Conservation (phyloP, 768 basidiomycete genomes). For the Filobasidium wieringae region DNA sequence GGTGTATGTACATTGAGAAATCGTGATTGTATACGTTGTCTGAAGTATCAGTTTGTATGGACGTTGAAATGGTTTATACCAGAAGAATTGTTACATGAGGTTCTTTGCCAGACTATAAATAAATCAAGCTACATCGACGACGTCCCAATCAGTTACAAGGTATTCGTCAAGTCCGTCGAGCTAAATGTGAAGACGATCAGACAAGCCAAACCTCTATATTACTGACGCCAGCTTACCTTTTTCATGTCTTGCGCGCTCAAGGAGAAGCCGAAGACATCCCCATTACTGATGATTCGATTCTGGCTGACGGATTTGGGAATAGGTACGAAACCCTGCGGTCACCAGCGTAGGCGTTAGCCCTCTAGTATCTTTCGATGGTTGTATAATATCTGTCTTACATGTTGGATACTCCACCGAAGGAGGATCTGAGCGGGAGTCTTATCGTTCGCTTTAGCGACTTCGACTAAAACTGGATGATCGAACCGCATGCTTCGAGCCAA, state of each 20-base stretch:
- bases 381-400: conserved; percentile 39
- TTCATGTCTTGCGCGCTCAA: conserved; percentile 43
- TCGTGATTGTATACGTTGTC: neutral
- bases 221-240: conserved; percentile 21
- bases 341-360: neutral
- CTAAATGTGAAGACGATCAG: conserved; percentile 6
- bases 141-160: conserved; percentile 40
- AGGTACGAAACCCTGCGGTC: conserved; percentile 37
- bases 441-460: conserved; percentile 47
- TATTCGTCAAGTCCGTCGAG: conserved; percentile 39
- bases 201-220: neutral
- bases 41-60: neutral
- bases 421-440: conserved; percentile 56
- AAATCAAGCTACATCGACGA: conserved; percentile 30
- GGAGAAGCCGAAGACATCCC: conserved; percentile 43
- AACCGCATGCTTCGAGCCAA: conserved; percentile 58
- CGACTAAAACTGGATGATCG: conserved; percentile 47
- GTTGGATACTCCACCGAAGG: conserved; percentile 74
- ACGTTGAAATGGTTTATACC: neutral
- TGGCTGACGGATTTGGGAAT: conserved; percentile 45
- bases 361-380: neutral
- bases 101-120: too few relatives aligned
- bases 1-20: neutral
- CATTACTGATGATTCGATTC: conserved; percentile 42
- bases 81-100: neutral